A percentile compares a stretch with the other conserved stretches of the same genome.
Conservation (phyloP, 257 asterid species). For the Echium plantagineum region DNA sequence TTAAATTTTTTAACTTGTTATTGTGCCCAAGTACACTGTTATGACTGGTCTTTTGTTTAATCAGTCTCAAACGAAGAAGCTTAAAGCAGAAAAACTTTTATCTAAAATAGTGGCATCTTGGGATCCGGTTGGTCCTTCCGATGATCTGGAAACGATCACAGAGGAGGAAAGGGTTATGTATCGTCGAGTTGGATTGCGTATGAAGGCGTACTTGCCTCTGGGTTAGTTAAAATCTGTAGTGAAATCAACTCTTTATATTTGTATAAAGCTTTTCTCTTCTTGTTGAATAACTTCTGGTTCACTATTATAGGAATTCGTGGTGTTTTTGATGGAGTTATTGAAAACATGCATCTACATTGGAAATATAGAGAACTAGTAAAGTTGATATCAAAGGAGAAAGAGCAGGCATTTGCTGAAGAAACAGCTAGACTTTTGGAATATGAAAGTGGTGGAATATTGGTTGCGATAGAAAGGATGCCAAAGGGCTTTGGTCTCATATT, state of each 20-base stretch:
- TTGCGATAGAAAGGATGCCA: slow-evolving; percentile 76
- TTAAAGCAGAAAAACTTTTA: slow-evolving; percentile 76
- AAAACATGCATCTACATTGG: slow-evolving; percentile 99
- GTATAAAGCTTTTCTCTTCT: neutral
- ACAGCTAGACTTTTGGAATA: slow-evolving; percentile 89
- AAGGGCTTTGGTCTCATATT: slow-evolving; percentile 76
- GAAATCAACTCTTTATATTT: neutral
- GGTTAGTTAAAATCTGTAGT: slow-evolving; percentile 42
- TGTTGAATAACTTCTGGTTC: slow-evolving; percentile 3
- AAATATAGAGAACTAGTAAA: slow-evolving; percentile 95
- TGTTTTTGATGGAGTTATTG: slow-evolving; percentile 94
- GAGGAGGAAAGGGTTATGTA: slow-evolving; percentile 91
- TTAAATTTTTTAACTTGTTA: neutral
- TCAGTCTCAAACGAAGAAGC: slow-evolving; percentile 93
- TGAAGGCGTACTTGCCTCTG: slow-evolving; percentile 89
- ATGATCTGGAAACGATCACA: slow-evolving; percentile 93
- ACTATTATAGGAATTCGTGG: slow-evolving; percentile 75
- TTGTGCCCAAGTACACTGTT: neutral
- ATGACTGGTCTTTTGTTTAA: slow-evolving; percentile 14
- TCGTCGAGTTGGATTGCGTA: slow-evolving; percentile 78
- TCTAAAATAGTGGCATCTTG: slow-evolving; percentile 79
- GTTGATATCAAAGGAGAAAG: slow-evolving; percentile 85
- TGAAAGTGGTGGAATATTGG: slow-evolving; percentile 93
- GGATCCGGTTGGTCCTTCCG: slow-evolving; percentile 80
- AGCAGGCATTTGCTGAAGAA: slow-evolving; percentile 75